Evolutionary conservation across 2,329 filamentous ascomycete genomes (phyloP), one percentile per base, ranked within the genome.

Genomic region (Calonectria naviculata): DNA sequence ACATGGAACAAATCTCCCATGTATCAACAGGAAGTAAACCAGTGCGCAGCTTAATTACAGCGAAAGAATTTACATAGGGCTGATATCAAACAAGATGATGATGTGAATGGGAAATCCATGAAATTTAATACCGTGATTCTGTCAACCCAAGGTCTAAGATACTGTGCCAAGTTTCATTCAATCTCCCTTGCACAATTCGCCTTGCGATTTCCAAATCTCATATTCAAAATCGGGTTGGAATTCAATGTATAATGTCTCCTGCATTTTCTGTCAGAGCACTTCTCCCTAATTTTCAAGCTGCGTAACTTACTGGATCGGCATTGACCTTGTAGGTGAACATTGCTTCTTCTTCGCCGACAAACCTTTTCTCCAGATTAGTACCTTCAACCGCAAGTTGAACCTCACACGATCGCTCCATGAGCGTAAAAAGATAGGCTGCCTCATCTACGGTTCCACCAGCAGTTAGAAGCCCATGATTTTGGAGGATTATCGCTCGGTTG

Each of bases 401-500:
- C 19, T 72, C 58, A 12, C 68, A 71, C 12, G 47, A 60, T 0
- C 58, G 38, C 21, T 72, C 71, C 71, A 72, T 67, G 6, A 71
- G 9, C 12, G 52, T 67, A 34, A 72, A 67, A 1, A 72, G 58
- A 17, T 67, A 72, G 2, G 63, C 60, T 3, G 71, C 71, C 19
- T 71, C 71, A 31, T 72, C 71, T 0, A 72, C 71, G 0, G 68
- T 72, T 10, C 52, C 24, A 0, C 68, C 71, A 1, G 68, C 71
- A 12, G 71, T 72, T 21, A 34, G 31, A 34, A 34, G 34, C 7
- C 71, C 71, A 8, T 72, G 71, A 64, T 71, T 72, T 1, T 38
- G 28, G 15, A 72, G 26, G 10, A 68, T 72, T 38, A 71, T 92
- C 70, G 87, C 88, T 0, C 83, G 80, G 0, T 63, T 68, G 0